Conservation (phyloP, 345 rosid genomes). For the Lepidium aucheri region DNA sequence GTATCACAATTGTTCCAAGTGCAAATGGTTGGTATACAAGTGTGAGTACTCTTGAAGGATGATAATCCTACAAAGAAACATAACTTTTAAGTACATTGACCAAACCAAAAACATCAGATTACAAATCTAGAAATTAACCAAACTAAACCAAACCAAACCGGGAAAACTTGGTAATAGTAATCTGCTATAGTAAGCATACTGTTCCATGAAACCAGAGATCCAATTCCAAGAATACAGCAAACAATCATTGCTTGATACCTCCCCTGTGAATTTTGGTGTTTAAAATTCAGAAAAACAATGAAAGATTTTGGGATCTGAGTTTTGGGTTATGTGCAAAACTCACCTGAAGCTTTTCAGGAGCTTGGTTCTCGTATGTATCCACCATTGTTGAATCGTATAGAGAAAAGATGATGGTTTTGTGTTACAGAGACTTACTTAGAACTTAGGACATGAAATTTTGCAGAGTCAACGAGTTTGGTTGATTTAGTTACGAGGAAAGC, state of each 20-base stretch:
- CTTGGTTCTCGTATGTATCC: conserved; percentile 4
- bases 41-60: conserved; percentile 87
- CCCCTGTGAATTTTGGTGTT: conserved; percentile 37
- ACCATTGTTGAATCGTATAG: conserved; percentile 13
- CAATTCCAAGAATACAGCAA: conserved; percentile 76
- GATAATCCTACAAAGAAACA: conserved; percentile 44
- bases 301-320: not conserved
- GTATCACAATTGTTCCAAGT: conserved; percentile 48
- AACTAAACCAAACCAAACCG: conserved; percentile 31
- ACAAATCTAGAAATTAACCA: not conserved
- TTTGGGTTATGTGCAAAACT: not conserved
- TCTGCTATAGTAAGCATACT: conserved; percentile 79
- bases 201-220: conserved; percentile 72
- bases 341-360: conserved; percentile 15
- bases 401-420: not conserved
- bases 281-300: not conserved
- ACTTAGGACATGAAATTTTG: no score
- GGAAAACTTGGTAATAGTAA: conserved; percentile 61
- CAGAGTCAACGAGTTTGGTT: no score
- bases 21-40: conserved; percentile 85
- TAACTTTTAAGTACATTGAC: no score
- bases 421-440: no score
- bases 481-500: no score
- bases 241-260: conserved; percentile 45
- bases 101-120: not conserved